Percentiles rank a stretch among this genome's conserved stretches.
phyloP scores from a whole-genome alignment of 176 grass and related monocot species.

The Eleusine coracana region DNA sequence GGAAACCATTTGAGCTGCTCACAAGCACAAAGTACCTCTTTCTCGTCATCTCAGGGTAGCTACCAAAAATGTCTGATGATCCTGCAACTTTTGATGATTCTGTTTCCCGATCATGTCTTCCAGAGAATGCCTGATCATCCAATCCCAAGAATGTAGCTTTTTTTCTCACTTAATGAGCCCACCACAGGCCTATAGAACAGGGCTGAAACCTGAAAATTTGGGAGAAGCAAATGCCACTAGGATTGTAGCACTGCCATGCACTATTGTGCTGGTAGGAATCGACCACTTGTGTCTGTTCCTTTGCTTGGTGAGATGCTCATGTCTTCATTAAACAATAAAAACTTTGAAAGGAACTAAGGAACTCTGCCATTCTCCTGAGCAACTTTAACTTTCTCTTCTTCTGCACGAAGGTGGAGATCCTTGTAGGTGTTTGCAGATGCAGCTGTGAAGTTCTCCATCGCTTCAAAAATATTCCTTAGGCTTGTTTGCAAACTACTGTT shows the following conservation, averaged over 20 bases:
- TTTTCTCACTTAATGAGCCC: background rate
- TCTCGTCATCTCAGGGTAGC: background rate
- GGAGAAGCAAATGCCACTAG: background rate
- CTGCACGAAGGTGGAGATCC: slow-evolving; percentile 49
- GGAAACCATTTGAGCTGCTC: background rate
- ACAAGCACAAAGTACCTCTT: background rate
- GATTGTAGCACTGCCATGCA: background rate
- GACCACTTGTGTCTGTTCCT: background rate
- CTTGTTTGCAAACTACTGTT: slow-evolving; percentile 60
- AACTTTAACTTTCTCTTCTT: slow-evolving; percentile 81
- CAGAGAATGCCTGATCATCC: background rate
- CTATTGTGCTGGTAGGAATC: background rate
- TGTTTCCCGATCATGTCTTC: background rate
- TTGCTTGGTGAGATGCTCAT: background rate
- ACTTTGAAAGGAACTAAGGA: slow-evolving; percentile 3
- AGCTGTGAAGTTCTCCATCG: slow-evolving; percentile 73
- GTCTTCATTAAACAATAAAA: slow-evolving; percentile 26
- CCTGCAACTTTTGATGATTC: background rate
- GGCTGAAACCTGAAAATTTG: slow-evolving; percentile 15
- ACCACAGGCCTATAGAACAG: background rate
- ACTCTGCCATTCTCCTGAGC: slow-evolving; percentile 37
- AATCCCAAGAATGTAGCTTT: background rate
- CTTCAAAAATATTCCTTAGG: slow-evolving; percentile 75
- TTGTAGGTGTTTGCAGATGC: slow-evolving; percentile 63
- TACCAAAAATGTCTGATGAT: background rate